Evolutionary conservation across 2,329 filamentous ascomycete genomes (phyloP), one percentile per base, ranked within the genome.

Genomic region (Sclerotinia borealis): DNA sequence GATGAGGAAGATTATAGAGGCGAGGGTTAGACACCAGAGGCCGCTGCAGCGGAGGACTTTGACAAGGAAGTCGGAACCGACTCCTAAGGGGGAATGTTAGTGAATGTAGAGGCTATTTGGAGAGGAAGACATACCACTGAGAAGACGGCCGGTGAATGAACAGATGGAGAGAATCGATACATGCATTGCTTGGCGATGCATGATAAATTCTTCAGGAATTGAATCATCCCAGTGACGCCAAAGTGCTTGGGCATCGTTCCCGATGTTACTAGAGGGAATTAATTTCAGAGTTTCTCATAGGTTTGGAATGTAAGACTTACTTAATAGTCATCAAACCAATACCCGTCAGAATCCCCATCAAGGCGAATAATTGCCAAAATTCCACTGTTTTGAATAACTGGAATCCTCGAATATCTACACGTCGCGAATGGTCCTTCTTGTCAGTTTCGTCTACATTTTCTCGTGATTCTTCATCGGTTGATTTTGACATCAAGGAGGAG

Each of bases 241-340:
- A 1, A 99, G 81, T 3, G 92, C 92, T 73, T 91, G 90, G 64
- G 81, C 88, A 70, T 93, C 86, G 73, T 96, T 96, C 49, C 95
- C 95, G 72, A 98, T 96, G 71, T 99, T 99, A 79, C 92, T 96
- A 69, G 19, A 17, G 19, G 29, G 36, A 11, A 25, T 59, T 29
- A 59, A 55, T 56, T 45, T 39, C 17, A 25, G 36, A 41, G 50
- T 7, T 10, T 25, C 31, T n/a, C n/a, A n/a, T n/a, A n/a, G 22
- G 31, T 39, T 15, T 25, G 17, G 17, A 79, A 50, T 36, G 29
- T n/a, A 27, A 39, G 34, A 80, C 89, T 76, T 81, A 96, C 92
- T 99, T 99, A 78, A 99, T 99, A 0, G 93, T 98, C 95, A 99
- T 99, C 68, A 99, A 79, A 13, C 95, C 95, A 70, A 97, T 90